phyloP scores from a whole-genome alignment of 352 stramenopile species.

The Globisporangium okanoganense region DNA sequence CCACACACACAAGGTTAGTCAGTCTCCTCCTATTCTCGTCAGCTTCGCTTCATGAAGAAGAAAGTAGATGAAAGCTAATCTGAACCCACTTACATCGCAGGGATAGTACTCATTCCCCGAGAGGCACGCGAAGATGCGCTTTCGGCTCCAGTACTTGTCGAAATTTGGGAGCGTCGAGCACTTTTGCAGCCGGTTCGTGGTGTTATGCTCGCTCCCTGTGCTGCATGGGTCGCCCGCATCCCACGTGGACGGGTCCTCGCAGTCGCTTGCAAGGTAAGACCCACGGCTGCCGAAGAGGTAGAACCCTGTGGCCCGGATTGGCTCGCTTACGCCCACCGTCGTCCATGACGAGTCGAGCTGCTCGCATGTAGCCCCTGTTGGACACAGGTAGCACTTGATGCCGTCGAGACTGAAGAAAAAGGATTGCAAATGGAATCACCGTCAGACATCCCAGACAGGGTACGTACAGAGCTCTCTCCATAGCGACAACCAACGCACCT shows the following conservation, averaged over 20 bases:
- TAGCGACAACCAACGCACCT: slow-evolving; percentile 29
- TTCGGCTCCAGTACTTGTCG: slow-evolving; percentile 46
- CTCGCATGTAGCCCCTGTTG: slow-evolving; percentile 46
- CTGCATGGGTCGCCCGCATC: slow-evolving; percentile 46
- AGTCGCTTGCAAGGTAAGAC: slow-evolving; percentile 35
- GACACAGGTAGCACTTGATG: slow-evolving; percentile 56
- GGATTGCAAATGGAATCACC: neutral
- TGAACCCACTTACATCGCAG: slow-evolving; percentile 41
- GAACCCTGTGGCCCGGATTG: slow-evolving; percentile 37
- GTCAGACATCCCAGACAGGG: neutral
- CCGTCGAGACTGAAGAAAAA: slow-evolving; percentile 49
- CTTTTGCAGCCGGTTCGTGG: slow-evolving; percentile 37
- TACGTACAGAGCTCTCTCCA: neutral
- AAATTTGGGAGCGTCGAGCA: slow-evolving; percentile 39
- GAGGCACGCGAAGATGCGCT: slow-evolving; percentile 57
- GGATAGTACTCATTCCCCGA: slow-evolving; percentile 54
- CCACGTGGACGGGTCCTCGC: slow-evolving; percentile 37
- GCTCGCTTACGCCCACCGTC: slow-evolving; percentile 35
- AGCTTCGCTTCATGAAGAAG: no score
- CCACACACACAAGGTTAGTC: neutral
- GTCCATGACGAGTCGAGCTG: slow-evolving; percentile 25
- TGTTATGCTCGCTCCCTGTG: slow-evolving; percentile 19
- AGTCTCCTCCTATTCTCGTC: no score
- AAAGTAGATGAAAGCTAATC: no score
- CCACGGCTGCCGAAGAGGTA: slow-evolving; percentile 39